These are phyloP conservation scores for Penicillium griseofulvum DNA, from an alignment of 2,329 filamentous ascomycete species.

Conservation along the genomic window DNA sequence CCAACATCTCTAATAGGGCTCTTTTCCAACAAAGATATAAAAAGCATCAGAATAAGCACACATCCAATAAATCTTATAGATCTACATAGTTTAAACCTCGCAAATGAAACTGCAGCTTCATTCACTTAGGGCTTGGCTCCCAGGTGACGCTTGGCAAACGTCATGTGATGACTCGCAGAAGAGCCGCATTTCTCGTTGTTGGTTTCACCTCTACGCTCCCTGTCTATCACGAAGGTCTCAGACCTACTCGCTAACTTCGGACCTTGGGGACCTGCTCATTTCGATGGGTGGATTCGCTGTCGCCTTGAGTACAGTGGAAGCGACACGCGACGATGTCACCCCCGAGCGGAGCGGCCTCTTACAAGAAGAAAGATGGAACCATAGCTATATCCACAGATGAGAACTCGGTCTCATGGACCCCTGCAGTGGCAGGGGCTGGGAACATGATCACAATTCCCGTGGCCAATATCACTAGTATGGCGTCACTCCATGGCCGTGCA, in stretches of 20 bases:
- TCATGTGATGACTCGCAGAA: constrained; percentile 20
- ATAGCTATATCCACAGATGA: constrained; percentile 72
- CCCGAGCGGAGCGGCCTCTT: constrained; percentile 67
- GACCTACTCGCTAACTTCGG: constrained; percentile 20
- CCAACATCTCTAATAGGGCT: too few species aligned
- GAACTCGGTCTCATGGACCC: constrained; percentile 76
- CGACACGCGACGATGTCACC: constrained; percentile 41
- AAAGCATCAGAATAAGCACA: too few species aligned
- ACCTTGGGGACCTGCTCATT: constrained; percentile 25
- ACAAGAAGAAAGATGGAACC: constrained; percentile 94
- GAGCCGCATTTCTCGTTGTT: constrained; percentile 18
- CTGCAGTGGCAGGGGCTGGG: constrained; percentile 60
- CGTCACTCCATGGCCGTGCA: neutral
- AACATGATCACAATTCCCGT: constrained; percentile 69
- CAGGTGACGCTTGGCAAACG: constrained; percentile 11
- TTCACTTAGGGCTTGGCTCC: constrained; percentile 5
- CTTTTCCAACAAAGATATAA: neutral
- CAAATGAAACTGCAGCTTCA: neutral
- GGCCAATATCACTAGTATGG: constrained; percentile 76
- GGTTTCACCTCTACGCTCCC: constrained; percentile 9
- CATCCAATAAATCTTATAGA: neutral
- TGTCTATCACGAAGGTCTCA: constrained; percentile 15
- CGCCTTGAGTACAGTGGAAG: constrained; percentile 38
- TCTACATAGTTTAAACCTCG: neutral
- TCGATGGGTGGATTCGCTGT: constrained; percentile 37